Evolutionary conservation across 352 stramenopile species (phyloP).

Genomic region (Phytophthora cactorum): DNA sequence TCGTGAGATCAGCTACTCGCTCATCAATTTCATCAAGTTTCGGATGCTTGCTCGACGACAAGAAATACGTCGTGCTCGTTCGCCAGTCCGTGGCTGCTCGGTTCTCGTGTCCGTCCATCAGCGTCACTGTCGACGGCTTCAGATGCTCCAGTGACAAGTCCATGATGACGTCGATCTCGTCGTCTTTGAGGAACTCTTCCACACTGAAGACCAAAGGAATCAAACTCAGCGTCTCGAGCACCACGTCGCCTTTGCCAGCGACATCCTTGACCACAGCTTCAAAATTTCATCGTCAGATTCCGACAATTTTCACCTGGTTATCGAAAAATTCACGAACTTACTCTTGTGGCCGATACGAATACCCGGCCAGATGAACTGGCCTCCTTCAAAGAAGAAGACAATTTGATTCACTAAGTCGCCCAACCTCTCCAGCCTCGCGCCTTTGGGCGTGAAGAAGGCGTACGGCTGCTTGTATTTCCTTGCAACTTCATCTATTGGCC

Average conservation of each 20-base stretch:
- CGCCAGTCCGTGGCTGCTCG: conserved; percentile 74
- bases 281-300: conserved; percentile 17
- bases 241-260: conserved; percentile 50
- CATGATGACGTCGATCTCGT: conserved; percentile 83
- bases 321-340: conserved; percentile 21
- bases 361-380: conserved; percentile 81
- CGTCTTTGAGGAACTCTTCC: conserved; percentile 81
- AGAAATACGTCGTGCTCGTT: conserved; percentile 83
- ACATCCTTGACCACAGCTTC: conserved; percentile 56
- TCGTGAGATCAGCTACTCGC: conserved; percentile 67
- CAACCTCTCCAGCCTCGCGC: conserved; percentile 45
- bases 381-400: conserved; percentile 82
- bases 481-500: conserved; percentile 29
- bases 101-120: conserved; percentile 73
- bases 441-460: conserved; percentile 67
- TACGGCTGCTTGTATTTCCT: conserved; percentile 76
- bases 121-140: conserved; percentile 63
- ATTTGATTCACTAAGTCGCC: conserved; percentile 50
- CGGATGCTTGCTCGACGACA: conserved; percentile 55
- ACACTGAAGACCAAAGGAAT: conserved; percentile 72
- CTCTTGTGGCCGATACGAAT: conserved; percentile 73
- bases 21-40: conserved; percentile 65
- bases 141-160: conserved; percentile 72
- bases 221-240: conserved; percentile 72
- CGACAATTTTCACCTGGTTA: background rate